Evolutionary conservation across 176 grass and related monocot species (phyloP).

Genomic region (Phyllostachys edulis): DNA sequence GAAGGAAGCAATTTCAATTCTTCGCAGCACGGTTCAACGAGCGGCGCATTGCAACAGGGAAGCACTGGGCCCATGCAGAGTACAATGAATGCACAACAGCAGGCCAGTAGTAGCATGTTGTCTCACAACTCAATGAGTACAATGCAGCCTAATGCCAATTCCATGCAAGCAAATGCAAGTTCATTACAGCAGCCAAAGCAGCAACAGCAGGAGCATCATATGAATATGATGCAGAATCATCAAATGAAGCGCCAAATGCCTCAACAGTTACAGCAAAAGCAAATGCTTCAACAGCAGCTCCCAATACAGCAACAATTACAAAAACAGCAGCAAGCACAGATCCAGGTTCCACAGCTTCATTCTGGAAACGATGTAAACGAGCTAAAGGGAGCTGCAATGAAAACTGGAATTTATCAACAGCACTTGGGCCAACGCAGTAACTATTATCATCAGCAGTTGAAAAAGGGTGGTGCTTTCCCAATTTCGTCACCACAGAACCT

Average conservation of each 20-base stretch:
- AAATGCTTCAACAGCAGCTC: constrained; percentile 52
- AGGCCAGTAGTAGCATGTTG: constrained; percentile 57
- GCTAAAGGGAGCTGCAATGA: constrained; percentile 65
- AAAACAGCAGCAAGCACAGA: constrained; percentile 63
- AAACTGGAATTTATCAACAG: constrained; percentile 81
- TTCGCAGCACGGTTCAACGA: constrained; percentile 64
- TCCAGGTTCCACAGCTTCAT: constrained; percentile 62
- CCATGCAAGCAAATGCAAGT: constrained; percentile 61
- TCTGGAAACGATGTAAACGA: constrained; percentile 65
- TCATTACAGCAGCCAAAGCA: constrained; percentile 68
- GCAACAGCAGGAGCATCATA: constrained; percentile 72
- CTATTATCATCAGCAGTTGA: constrained; percentile 79
- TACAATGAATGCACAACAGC: constrained; percentile 47
- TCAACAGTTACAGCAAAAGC: constrained; percentile 62
- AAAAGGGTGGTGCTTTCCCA: constrained; percentile 58
- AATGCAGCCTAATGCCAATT: constrained; percentile 56
- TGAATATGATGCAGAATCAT: constrained; percentile 56
- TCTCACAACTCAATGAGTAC: constrained; percentile 55
- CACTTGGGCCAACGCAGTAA: constrained; percentile 48
- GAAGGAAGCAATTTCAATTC: constrained; percentile 63
- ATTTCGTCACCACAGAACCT: constrained; percentile 93
- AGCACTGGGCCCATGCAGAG: constrained; percentile 48
- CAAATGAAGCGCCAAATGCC: constrained; percentile 65
- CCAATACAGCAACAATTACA: constrained; percentile 60
- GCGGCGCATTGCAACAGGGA: constrained; percentile 45